phyloP scores from a whole-genome alignment of 169 alveolate species.

The Neospora caninum region DNA sequence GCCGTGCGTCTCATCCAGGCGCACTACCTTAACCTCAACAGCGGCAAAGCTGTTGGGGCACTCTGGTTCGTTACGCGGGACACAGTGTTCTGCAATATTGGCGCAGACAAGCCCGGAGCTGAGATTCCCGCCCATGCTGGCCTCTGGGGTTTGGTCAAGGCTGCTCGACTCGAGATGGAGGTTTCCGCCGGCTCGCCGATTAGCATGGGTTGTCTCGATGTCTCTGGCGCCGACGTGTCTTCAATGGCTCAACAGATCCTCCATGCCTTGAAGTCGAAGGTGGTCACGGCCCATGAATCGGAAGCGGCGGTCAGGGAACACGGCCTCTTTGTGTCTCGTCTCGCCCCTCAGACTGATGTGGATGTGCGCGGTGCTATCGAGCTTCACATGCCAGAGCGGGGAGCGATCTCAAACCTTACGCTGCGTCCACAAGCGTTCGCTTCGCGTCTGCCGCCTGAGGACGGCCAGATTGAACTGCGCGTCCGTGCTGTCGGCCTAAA shows the following conservation, averaged over 20 bases:
- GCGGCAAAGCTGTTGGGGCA: slow-evolving; percentile 53
- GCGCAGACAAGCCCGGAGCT: slow-evolving; percentile 37
- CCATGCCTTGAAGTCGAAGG: slow-evolving; percentile 41
- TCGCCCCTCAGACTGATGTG: slow-evolving; percentile 45
- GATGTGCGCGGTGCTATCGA: slow-evolving; percentile 67
- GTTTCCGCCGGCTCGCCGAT: slow-evolving; percentile 57
- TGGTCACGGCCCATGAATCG: slow-evolving; percentile 37
- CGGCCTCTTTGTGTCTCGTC: slow-evolving; percentile 58
- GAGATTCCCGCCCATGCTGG: slow-evolving; percentile 77
- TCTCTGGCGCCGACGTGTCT: slow-evolving; percentile 55
- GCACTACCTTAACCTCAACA: slow-evolving; percentile 44
- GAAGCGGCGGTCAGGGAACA: slow-evolving; percentile 59
- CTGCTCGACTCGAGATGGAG: slow-evolving; percentile 75
- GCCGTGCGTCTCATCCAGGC: slow-evolving; percentile 66
- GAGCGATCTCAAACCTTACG: slow-evolving; percentile 70
- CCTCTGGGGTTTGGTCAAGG: slow-evolving; percentile 82
- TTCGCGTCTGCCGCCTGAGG: slow-evolving; percentile 62
- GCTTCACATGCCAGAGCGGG: slow-evolving; percentile 70
- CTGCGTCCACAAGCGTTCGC: slow-evolving; percentile 72
- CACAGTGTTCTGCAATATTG: slow-evolving; percentile 28
- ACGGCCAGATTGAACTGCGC: slow-evolving; percentile 67
- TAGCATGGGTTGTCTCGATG: slow-evolving; percentile 66
- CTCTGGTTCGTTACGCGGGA: slow-evolving; percentile 69
- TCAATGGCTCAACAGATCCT: slow-evolving; percentile 54
- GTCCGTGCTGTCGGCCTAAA: slow-evolving; percentile 75